phyloP scores from a whole-genome alignment of 371 early-diverging fungal species.

The Paraphysoderma sedebokerense region DNA sequence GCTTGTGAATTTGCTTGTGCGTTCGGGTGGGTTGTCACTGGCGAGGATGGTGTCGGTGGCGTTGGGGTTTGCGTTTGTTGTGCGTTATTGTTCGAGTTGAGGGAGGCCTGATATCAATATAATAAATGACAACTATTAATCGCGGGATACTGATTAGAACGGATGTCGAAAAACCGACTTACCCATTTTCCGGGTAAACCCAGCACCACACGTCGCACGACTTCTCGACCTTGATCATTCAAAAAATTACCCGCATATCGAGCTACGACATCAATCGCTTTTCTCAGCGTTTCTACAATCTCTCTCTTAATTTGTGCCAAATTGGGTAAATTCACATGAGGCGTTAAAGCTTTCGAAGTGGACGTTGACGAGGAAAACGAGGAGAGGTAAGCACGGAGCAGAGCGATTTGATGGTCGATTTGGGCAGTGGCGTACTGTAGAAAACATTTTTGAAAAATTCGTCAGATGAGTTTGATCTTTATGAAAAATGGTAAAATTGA shows the following conservation, averaged over 20 bases:
- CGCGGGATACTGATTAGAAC: conserved; percentile 2
- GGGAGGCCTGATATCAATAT: too few species aligned
- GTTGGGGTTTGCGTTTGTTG: background rate
- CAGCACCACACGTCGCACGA: conserved; percentile 71
- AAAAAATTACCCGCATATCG: conserved; percentile 73
- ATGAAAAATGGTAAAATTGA: background rate
- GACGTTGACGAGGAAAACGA: conserved; percentile 23
- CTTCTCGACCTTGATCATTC: conserved; percentile 63
- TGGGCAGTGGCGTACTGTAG: conserved; percentile 69
- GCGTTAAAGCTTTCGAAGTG: conserved; percentile 1
- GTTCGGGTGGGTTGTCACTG: conserved; percentile 15
- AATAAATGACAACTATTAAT: too few species aligned
- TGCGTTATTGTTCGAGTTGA: conserved; percentile 1
- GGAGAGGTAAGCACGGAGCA: conserved; percentile 44
- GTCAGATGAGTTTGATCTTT: background rate
- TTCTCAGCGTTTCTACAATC: conserved; percentile 65
- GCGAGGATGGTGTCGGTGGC: conserved; percentile 19
- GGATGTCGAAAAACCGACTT: conserved; percentile 5
- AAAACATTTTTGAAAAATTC: conserved; percentile 2
- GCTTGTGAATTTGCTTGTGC: conserved; percentile 28
- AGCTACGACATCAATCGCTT: conserved; percentile 71
- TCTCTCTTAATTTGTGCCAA: conserved; percentile 53
- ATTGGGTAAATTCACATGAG: background rate
- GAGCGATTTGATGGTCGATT: conserved; percentile 57
- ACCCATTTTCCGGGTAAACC: conserved; percentile 74